Evolutionary conservation across 805 yeast genomes (phyloP), one percentile per base, ranked within the genome.

Genomic region (Alloascoidea hylecoeti): DNA sequence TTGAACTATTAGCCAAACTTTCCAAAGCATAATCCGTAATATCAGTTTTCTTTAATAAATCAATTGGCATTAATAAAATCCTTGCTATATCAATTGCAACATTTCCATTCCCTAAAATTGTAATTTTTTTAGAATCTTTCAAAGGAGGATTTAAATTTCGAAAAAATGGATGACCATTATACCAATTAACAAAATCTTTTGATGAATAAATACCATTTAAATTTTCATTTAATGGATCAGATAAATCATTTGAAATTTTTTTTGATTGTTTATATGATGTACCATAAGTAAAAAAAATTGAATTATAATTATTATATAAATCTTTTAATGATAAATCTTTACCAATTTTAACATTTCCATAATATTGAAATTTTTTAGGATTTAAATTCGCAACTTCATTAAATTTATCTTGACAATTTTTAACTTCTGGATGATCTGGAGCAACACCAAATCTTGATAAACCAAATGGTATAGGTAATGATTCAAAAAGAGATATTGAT

Each of bases 361-460:
- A 63, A 49, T 79, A 86, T 30, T 61, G 53, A 49, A 77, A 74
- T n/a, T n/a, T n/a, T 2, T 55, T 47, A 9, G 57, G 53, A 9
- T 51, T 47, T n/a, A n/a, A n/a, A 16, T 46, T 39, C 50, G 60
- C 48, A 16, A 64, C 60, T 39, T 77, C 75, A 5, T 66, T 68
- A 51, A 92, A 79, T 38, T 86, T 76, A 15, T 80, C 80, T 53
- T 78, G 66, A 63, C 68, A 63, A 42, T 58, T 58, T 44, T 88
- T 89, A 19, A 92, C 97, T 50, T 92, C 97, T 0, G 96, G 95
- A 57, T 92, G 96, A 57, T 92, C 99, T 2, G 99, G 99, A 0
- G 98, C 96, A n/a, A 92, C 97, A 1, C 99, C 99, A 52, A 72
- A 88, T 27, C 99, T 60, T 33, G 88, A 76, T 23, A 92, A 64